These are phyloP conservation scores for Alternaria novae-zelandiae DNA, from an alignment of 2,329 filamentous ascomycete species.

Conservation along the genomic window DNA sequence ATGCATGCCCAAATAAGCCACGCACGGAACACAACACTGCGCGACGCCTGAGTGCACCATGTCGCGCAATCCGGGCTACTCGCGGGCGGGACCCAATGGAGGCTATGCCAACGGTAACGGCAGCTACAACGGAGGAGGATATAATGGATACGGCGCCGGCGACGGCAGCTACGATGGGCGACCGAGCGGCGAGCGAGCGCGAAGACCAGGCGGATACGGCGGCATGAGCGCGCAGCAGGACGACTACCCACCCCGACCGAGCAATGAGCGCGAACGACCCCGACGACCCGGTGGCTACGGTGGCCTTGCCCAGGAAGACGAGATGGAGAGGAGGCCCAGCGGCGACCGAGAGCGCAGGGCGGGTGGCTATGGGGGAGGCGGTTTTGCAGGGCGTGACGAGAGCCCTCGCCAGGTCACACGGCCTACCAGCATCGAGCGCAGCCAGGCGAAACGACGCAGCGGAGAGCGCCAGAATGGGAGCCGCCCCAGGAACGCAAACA, in stretches of 20 bases:
- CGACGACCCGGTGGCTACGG: conserved; percentile 35
- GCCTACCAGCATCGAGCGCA: conserved; percentile 52
- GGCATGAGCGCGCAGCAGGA: conserved; percentile 27
- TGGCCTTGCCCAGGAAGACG: conserved; percentile 38
- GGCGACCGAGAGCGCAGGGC: conserved; percentile 32
- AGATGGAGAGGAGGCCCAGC: conserved; percentile 28
- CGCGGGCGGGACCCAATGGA: conserved; percentile 42
- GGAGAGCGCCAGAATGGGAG: conserved; percentile 36
- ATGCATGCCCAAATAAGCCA: conserved; percentile 18
- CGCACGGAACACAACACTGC: conserved; percentile 6
- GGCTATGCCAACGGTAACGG: conserved; percentile 44
- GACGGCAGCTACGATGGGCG: conserved; percentile 22
- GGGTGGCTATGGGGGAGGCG: conserved; percentile 47
- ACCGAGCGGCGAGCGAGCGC: conserved; percentile 37
- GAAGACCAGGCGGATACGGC: conserved; percentile 42
- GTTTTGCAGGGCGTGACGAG: conserved; percentile 28
- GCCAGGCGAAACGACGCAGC: conserved; percentile 50
- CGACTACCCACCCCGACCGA: conserved; percentile 23
- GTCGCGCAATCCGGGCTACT: conserved; percentile 45
- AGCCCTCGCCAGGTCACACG: conserved; percentile 41
- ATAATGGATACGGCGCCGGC: conserved; percentile 28
- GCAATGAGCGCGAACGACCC: conserved; percentile 23
- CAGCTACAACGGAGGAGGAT: conserved; percentile 25
- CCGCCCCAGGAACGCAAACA: conserved; percentile 40
- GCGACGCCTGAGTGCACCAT: conserved; percentile 30